Base-by-base conservation (phyloP, 768 basidiomycete species). In the Crucibulum laeve region DNA sequence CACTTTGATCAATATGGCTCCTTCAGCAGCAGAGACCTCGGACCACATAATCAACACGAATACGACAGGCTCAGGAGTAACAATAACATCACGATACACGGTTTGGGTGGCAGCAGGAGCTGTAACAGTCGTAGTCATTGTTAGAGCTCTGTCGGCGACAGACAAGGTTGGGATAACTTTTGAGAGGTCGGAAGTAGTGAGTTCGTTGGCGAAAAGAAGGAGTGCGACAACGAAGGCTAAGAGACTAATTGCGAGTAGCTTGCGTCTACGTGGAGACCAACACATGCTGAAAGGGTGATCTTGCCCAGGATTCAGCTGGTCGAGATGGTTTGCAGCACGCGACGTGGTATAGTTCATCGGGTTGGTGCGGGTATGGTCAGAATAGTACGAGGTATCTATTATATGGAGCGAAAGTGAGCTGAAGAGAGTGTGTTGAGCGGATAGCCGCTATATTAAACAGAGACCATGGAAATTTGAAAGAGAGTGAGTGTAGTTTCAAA, bases 41-140 rank as follows among this genome's bases (percentile, higher is more conserved):
- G 67, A 70, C 62, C 69, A 72, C 60, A 71, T 70, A 40, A 74
- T 65, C 33, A 73, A 56, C 3, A 66, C 57, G 42, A 73, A 74
- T 1, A 63, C 62, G 21, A 70, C 54, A n/a, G 73, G 63, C 17
- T 67, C 63, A 15, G 39, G 28, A 7, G 7, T 21, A 32, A 40
- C 26, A 15, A 33, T 39, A 22, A 38, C 17, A 21, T 49, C 28
- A 34, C 40, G 38, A n/a, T 42, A 32, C 22, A 22, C 25, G 25
- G 36, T 38, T 24, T 41, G 35, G 19, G 38, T 33, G 18, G 21
- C 35, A 36, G 35, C 35, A 8, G 35, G 35, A 10, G 35, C 35
- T 7, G 18, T 10, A 7, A 36, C 35, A 17, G 35, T 36, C 7
- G 35, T 36, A 11, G 35, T 36, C n/a, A 7, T 30, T 18, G 42